Conservation (phyloP, 78 protist genomes). For the Dictyostelium discoideum region dicty_2.7 NC_007090.3:1385501-1386000, state of each 20-base stretch:
- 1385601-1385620: constrained; percentile 98
- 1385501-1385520: constrained; percentile 92
- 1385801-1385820: constrained; percentile 97
- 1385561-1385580: constrained; percentile 98
- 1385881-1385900: neutral
- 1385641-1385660: constrained; percentile 93
- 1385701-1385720: constrained; percentile 97
- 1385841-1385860: too few relatives aligned
- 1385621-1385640: constrained; percentile 91
- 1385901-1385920: too few relatives aligned
- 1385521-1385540: constrained; percentile 93
- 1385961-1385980: neutral
- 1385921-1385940: too few relatives aligned
- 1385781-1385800: constrained; percentile 95
- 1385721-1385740: constrained; percentile 54
- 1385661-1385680: constrained; percentile 99
- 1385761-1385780: constrained; percentile 96
- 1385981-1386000: constrained; percentile 70
- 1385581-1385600: constrained; percentile 95
- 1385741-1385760: constrained; percentile 68
- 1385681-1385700: constrained; percentile 98
- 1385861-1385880: too few relatives aligned
- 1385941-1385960: neutral
- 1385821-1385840: constrained; percentile 7
- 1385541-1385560: constrained; percentile 97